Conservation (phyloP, 78 protist species). For the slime mould (Dictyostelium discoideum) region DNA sequence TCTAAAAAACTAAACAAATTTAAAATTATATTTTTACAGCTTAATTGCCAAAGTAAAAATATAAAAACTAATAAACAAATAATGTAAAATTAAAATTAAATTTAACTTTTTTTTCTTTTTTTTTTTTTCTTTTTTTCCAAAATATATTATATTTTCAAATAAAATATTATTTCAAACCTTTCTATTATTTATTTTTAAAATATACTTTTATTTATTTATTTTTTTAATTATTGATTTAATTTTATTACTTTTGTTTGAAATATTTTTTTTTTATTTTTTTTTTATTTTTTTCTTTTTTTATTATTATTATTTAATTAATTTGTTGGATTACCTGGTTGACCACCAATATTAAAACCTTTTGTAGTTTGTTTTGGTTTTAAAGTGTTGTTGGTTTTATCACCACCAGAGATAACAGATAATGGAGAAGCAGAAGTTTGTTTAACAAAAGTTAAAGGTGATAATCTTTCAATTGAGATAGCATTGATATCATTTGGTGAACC, state of each 20-base stretch:
- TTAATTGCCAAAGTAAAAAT: neutral
- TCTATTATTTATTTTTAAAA: too few relatives aligned
- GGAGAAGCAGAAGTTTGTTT: neutral
- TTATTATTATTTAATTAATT: neutral
- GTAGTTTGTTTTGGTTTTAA: constrained; percentile 21
- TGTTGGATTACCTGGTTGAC: constrained; percentile 9
- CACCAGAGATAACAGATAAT: neutral
- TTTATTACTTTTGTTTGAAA: neutral
- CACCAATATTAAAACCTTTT: constrained; percentile 19
- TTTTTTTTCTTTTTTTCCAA: neutral
- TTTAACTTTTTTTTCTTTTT: too few relatives aligned
- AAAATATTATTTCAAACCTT: too few relatives aligned
- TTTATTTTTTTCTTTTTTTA: too few relatives aligned
- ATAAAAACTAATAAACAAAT: neutral
- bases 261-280: neutral
- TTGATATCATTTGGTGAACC: constrained; percentile 22
- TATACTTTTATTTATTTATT: too few relatives aligned
- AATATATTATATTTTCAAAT: too few relatives aligned
- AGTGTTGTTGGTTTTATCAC: neutral
- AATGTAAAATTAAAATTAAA: neutral
- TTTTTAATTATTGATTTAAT: too few relatives aligned
- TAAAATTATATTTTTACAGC: neutral
- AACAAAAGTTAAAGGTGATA: constrained; percentile 21
- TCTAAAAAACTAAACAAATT: neutral
- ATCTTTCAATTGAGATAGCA: constrained; percentile 49